These are phyloP conservation scores for Hydnomerulius pinastri DNA, from an alignment of 768 basidiomycete genomes.

Conservation along the genomic window DNA sequence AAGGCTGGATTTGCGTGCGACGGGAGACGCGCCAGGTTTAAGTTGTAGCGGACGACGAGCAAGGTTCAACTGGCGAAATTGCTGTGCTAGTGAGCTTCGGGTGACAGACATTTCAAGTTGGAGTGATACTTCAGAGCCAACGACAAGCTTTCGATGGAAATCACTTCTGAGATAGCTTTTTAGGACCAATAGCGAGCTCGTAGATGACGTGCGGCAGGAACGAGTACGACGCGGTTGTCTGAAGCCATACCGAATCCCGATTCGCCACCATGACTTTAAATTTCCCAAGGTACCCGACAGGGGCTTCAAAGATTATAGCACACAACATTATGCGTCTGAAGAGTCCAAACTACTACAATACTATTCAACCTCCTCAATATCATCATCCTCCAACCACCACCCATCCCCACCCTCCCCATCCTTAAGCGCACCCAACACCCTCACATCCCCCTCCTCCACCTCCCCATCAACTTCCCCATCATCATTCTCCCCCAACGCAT, in stretches of 20 bases:
- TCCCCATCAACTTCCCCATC: constrained; percentile 27
- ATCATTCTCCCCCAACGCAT: constrained; percentile 31
- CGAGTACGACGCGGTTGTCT: no score
- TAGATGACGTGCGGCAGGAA: no score
- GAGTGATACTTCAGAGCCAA: no score
- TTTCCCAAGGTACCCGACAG: no score
- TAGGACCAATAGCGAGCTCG: no score
- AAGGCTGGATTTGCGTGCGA: not conserved
- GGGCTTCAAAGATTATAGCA: no score
- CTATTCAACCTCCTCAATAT: constrained; percentile 51
- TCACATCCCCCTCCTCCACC: constrained; percentile 34
- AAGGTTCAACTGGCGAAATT: not conserved
- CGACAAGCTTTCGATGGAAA: no score
- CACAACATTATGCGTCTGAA: no score
- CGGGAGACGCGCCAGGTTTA: not conserved
- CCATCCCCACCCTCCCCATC: constrained; percentile 31
- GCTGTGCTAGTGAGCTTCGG: constrained; percentile 4
- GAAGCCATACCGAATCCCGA: no score
- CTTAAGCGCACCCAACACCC: constrained; percentile 25
- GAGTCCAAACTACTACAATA: no score
- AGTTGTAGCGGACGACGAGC: not conserved
- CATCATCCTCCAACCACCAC: constrained; percentile 60
- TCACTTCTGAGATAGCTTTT: no score
- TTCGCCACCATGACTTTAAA: no score
- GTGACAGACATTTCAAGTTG: constrained; percentile 6